Evolutionary conservation across 2,329 filamentous ascomycete genomes (phyloP), one percentile per base, ranked within the genome.

Genomic region (Diaporthe capsici): DNA sequence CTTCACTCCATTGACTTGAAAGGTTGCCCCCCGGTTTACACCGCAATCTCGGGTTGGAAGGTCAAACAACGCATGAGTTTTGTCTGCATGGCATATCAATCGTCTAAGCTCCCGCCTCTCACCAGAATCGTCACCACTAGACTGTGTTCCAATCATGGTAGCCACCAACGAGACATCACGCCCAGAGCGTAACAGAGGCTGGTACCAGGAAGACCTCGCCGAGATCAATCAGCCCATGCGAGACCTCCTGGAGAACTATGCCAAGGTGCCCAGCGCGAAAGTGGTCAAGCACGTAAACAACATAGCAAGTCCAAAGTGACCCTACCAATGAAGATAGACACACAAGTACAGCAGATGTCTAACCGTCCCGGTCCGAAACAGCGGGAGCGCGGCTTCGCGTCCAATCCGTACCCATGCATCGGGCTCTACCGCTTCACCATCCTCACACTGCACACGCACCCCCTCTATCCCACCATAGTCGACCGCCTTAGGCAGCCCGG

Each of bases 351-450:
- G 8, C 47, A 10, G 1, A 61, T 2, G 5, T 25, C 34, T 12
- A 42, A 39, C 4, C 5, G 13, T 22, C 3, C n/a, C n/a, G 37
- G 12, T 42, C 31, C 17, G 22, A 8, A n/a, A 42, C 17, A 63
- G 58, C 34, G 58, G 28, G 58, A 44, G 10, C 58, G 37, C 13
- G 37, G 58, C 28, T 85, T 81, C 79, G 76, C 79, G 60, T 77
- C 85, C 68, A 83, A 82, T 63, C 58, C 37, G 9, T n/a, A n/a
- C 47, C 44, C 47, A 49, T 49, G 47, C 9, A n/a, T n/a, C 47
- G 47, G 47, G 20, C 47, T 20, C 20, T 49, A 49, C 47, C 47
- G 47, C 7, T 49, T 49, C 47, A 49, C 47, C 7, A 22, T 49
- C 20, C 47, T 49, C 7, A 49, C 47, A 4, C 17, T 49, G 22